phyloP scores from a whole-genome alignment of 148 eudicot species.

The Chenopodium berlandieri region DNA sequence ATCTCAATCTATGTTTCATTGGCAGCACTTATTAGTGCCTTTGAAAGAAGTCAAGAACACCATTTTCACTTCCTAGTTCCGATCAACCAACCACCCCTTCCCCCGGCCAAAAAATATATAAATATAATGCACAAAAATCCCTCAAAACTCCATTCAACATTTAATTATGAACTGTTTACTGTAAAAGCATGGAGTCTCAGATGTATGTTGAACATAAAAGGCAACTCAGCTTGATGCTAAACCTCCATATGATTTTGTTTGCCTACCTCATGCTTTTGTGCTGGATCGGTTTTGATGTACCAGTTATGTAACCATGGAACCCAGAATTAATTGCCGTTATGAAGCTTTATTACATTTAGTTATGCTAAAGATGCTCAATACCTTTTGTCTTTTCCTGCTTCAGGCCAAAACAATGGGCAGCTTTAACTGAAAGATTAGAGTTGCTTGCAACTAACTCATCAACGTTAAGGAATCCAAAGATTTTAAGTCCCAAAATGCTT shows the following conservation, averaged over 20 bases:
- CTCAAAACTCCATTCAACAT: no score
- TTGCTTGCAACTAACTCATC: constrained; percentile 61
- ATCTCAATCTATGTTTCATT: neutral
- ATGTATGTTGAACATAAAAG: neutral
- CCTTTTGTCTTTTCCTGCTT: neutral
- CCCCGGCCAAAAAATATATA: no score
- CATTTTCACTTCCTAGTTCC: no score
- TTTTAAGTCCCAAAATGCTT: constrained; percentile 47
- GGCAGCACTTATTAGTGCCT: neutral
- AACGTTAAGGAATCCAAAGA: constrained; percentile 52
- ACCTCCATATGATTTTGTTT: neutral
- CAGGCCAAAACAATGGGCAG: constrained; percentile 74
- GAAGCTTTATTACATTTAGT: neutral
- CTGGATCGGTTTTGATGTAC: neutral
- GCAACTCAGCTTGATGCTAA: neutral
- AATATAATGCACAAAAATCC: no score
- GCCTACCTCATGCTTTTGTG: neutral
- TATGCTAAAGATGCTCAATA: constrained; percentile 6
- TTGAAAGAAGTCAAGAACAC: no score
- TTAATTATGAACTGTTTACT: no score
- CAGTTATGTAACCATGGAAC: neutral
- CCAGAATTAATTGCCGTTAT: neutral
- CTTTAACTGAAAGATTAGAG: constrained; percentile 54
- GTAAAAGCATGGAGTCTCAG: neutral
- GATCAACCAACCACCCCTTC: no score